Evolutionary conservation across 2,329 filamentous ascomycete species (phyloP).

Genomic region (Penicillium verrucosum): DNA sequence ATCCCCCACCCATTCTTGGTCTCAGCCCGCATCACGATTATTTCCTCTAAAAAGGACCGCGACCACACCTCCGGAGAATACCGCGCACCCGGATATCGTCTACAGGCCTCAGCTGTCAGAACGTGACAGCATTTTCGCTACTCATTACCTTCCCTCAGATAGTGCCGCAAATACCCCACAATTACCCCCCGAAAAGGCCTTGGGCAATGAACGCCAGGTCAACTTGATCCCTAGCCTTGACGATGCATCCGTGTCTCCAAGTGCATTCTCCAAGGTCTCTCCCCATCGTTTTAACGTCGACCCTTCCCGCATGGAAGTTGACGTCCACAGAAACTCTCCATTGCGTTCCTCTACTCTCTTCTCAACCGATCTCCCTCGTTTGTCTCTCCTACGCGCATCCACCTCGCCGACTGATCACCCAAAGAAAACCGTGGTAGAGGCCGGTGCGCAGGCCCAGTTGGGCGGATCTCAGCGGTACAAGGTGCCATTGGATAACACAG

Average conservation of each 20-base stretch:
- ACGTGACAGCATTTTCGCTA: slow-evolving; percentile 62
- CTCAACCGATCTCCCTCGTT: slow-evolving; percentile 20
- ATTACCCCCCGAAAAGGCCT: slow-evolving; percentile 31
- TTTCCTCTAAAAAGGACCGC: slow-evolving; percentile 38
- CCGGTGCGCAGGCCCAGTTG: slow-evolving; percentile 17
- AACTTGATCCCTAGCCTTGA: slow-evolving; percentile 31
- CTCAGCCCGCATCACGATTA: slow-evolving; percentile 26
- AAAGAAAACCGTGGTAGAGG: slow-evolving; percentile 23
- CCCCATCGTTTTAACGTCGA: slow-evolving; percentile 27
- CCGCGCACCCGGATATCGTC: slow-evolving; percentile 24
- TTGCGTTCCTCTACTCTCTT: slow-evolving; percentile 30
- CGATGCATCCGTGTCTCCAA: slow-evolving; percentile 31
- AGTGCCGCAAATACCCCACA: slow-evolving; percentile 44
- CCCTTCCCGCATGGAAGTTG: slow-evolving; percentile 39
- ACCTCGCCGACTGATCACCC: slow-evolving; percentile 26
- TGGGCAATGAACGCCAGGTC: slow-evolving; percentile 31
- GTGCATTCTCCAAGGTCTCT: slow-evolving; percentile 30
- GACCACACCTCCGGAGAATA: slow-evolving; percentile 31
- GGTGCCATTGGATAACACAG: slow-evolving; percentile 24
- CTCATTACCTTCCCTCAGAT: slow-evolving; percentile 55
- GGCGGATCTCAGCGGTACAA: slow-evolving; percentile 23
- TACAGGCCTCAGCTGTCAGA: slow-evolving; percentile 56
- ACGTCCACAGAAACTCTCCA: slow-evolving; percentile 32
- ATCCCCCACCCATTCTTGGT: slow-evolving; percentile 39
- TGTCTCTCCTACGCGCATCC: slow-evolving; percentile 28